Evolutionary conservation across 1,139 yeast genomes (phyloP).

Genomic region (Saccharomyces uvarum): DNA sequence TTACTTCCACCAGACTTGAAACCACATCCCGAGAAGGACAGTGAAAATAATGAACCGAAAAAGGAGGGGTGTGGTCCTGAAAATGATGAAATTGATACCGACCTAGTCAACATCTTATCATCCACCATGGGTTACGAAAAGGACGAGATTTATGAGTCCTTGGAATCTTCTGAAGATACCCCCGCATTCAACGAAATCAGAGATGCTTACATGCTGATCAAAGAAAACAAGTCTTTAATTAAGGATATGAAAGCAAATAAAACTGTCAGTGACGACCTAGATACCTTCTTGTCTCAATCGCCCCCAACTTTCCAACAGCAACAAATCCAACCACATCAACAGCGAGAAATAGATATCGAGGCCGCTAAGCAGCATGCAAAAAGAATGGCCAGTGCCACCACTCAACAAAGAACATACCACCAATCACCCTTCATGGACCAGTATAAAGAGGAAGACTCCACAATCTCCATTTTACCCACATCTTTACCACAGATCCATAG

Average conservation of each 20-base stretch:
- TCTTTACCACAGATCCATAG: slow-evolving; percentile 91
- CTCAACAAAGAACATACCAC: slow-evolving; percentile 30
- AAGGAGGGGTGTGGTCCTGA: slow-evolving; percentile 11
- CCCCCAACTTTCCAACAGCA: slow-evolving; percentile 29
- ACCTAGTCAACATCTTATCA: slow-evolving; percentile 68
- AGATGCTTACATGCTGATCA: slow-evolving; percentile 84
- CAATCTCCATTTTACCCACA: slow-evolving; percentile 88
- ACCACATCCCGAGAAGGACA: slow-evolving; percentile 34
- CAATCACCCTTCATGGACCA: slow-evolving; percentile 27
- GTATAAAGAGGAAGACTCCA: slow-evolving; percentile 36
- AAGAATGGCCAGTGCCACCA: slow-evolving; percentile 12
- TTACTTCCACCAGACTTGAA: slow-evolving; percentile 63
- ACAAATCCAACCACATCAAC: slow-evolving; percentile 6
- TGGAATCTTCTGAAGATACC: slow-evolving; percentile 38
- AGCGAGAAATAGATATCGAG: not conserved
- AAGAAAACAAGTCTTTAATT: slow-evolving; percentile 68
- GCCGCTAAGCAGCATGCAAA: slow-evolving; percentile 4
- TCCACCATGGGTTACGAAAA: slow-evolving; percentile 89
- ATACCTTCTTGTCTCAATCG: slow-evolving; percentile 26
- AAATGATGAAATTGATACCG: slow-evolving; percentile 53
- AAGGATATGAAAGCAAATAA: slow-evolving; percentile 53
- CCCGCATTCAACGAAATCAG: slow-evolving; percentile 65
- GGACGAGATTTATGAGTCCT: slow-evolving; percentile 76
- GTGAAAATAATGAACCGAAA: slow-evolving; percentile 8
- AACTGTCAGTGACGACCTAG: slow-evolving; percentile 42